Evolutionary conservation across 164 flowering plant genomes (phyloP).

Genomic region (Sedum album): DNA sequence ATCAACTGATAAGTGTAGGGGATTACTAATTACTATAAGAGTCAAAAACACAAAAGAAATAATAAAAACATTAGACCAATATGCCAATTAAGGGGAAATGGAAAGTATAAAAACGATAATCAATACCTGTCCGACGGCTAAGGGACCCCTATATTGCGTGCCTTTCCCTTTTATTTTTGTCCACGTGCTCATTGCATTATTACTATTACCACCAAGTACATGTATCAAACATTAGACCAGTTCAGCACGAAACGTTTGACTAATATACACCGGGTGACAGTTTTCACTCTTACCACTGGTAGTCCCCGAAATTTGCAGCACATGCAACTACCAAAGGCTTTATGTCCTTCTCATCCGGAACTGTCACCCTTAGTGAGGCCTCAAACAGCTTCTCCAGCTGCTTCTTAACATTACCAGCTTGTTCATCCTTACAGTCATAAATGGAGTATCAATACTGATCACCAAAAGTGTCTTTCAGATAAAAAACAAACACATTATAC

Average conservation of each 20-base stretch:
- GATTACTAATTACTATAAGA: background rate
- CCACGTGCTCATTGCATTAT: conserved; percentile 88
- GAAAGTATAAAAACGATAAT: background rate
- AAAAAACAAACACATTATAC: background rate
- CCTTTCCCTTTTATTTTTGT: conserved; percentile 53
- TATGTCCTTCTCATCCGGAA: conserved; percentile 47
- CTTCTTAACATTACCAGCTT: conserved; percentile 48
- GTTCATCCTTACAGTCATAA: conserved; percentile 35
- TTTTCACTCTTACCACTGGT: conserved; percentile 58
- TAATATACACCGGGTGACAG: background rate
- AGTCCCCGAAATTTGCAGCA: conserved; percentile 70
- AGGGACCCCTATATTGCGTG: conserved; percentile 51
- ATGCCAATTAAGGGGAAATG: background rate
- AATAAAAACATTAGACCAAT: too few species aligned
- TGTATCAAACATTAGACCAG: background rate
- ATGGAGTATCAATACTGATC: background rate
- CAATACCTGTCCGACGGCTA: conserved; percentile 68
- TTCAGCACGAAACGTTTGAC: background rate
- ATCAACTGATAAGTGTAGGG: background rate
- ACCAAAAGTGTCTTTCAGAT: background rate
- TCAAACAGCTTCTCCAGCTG: conserved; percentile 54
- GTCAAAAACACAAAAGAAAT: background rate
- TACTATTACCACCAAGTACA: conserved; percentile 30
- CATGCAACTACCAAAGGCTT: conserved; percentile 59
- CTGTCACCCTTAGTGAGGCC: conserved; percentile 40